A percentile compares a stretch with the other conserved stretches of the same genome.
Evolutionary conservation across 1,139 yeast species (phyloP).

Genomic region (Suhomyces kunorum): DNA sequence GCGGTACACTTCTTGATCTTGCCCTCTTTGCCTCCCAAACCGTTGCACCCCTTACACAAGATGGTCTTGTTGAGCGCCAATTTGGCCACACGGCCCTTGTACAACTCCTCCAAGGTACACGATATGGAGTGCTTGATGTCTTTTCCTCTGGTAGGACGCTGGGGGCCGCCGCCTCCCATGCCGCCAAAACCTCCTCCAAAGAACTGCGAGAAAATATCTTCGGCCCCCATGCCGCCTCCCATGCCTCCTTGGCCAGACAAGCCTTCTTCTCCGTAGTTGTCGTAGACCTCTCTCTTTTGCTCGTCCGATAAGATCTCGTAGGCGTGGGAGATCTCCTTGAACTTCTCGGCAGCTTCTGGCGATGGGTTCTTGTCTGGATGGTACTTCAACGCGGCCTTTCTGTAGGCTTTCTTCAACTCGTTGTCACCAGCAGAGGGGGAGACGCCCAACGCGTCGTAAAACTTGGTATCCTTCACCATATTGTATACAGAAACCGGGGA

Average conservation of each 20-base stretch:
- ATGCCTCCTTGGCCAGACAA: conserved; percentile 73
- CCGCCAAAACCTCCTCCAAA: conserved; percentile 74
- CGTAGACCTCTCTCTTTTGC: conserved; percentile 87
- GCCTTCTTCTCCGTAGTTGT: conserved; percentile 92
- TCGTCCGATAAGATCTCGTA: conserved; percentile 86
- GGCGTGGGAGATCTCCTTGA: conserved; percentile 88
- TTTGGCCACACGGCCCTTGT: conserved; percentile 93
- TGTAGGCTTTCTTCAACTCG: conserved; percentile 92
- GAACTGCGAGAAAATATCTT: conserved; percentile 90
- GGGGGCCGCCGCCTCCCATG: conserved; percentile 57
- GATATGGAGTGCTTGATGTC: conserved; percentile 88
- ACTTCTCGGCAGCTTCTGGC: conserved; percentile 94
- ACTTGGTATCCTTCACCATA: conserved; percentile 90
- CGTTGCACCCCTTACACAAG: conserved; percentile 85
- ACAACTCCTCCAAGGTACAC: conserved; percentile 88
- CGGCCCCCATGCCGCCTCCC: conserved; percentile 80
- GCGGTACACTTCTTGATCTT: conserved; percentile 82
- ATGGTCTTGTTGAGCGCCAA: conserved; percentile 91
- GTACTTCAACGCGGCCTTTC: conserved; percentile 87
- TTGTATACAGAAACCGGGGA: not conserved
- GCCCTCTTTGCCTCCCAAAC: conserved; percentile 95
- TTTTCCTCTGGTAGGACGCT: conserved; percentile 86
- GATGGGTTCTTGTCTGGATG: conserved; percentile 88
- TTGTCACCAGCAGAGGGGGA: conserved; percentile 73
- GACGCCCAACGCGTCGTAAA: conserved; percentile 85